Evolutionary conservation across 1,284 basidiomycete genomes (phyloP), one percentile per base, ranked within the genome.

Genomic region (Golubevia sp.): DNA sequence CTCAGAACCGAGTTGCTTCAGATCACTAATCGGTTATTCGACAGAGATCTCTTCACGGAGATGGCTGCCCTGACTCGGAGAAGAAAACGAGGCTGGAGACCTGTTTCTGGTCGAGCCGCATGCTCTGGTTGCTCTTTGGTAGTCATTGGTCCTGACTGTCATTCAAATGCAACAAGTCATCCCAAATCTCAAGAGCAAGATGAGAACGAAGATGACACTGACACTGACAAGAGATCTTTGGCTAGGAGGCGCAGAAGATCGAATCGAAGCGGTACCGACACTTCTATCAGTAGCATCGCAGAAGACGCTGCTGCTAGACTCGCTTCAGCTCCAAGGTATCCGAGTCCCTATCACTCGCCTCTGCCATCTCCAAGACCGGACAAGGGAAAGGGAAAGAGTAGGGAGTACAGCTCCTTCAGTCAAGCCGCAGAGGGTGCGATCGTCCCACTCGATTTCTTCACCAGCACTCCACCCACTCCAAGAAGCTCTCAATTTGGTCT

Each of bases 1-100:
- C 89, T 91, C 3, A 94, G 99, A 70, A 91, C 91, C 24, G 95
- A 98, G 73, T 89, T 96, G 86, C 86, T 99, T n/a, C 85, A 87
- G 34, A 93, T 97, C 77, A 92, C 93, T 15, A 92, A 92, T 73
- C 89, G 91, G 66, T 86, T 98, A 24, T 86, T 95, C 49, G 89
- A 92, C 70, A 88, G 90, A 23, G 96, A 97, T 81, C 85, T 95
- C 30, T 95, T 91, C 68, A 88, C 90, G 59, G 88, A 88, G 1
- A 86, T 95, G 58, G 89, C 90, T 27, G 73, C 84, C 21, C 69
- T 86, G 56, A 75, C 78, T 13, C 61, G 67, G 53, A 71, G 78
- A 55, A 69, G 85, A 13, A 73, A 76, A 49, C 66, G 63, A 6
- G 87, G 86, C 0, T 86, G 86, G 85, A 54, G 65, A 21, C 62